Evolutionary conservation across 495 filamentous ascomycete species (phyloP).

Genomic region (Neurospora sp.): DNA sequence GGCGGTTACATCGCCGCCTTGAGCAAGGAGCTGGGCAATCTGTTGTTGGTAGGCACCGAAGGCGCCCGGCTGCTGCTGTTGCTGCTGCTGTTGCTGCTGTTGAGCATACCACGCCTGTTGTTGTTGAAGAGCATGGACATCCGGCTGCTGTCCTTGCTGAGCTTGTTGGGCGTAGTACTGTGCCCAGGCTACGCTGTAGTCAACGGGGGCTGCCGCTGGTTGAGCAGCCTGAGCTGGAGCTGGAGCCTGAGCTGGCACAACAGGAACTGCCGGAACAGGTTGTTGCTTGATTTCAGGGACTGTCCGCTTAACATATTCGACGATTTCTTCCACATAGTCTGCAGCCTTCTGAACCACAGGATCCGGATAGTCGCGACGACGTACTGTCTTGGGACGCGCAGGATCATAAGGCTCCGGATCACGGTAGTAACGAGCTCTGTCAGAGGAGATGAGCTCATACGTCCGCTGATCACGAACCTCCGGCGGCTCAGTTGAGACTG

Average conservation of each 20-base stretch:
- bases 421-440: constrained; percentile 24
- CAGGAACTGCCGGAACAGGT: constrained; percentile 6
- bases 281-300: constrained; percentile 13
- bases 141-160: constrained; percentile 11
- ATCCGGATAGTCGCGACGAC: constrained; percentile 24
- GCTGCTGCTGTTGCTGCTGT: not conserved
- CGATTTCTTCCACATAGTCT: constrained; percentile 20
- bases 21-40: not conserved
- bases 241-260: constrained; percentile 1
- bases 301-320: constrained; percentile 20
- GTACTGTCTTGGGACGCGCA: constrained; percentile 11
- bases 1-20: constrained; percentile 11
- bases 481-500: not conserved
- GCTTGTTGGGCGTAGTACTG: constrained; percentile 22
- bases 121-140: constrained; percentile 9
- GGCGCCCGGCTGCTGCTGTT: not conserved
- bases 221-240: constrained; percentile 1
- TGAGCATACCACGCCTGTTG: constrained; percentile 23
- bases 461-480: constrained; percentile 18
- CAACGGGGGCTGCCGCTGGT: constrained; percentile 8
- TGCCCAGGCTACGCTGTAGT: constrained; percentile 20
- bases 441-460: constrained; percentile 22
- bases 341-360: constrained; percentile 21
- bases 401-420: constrained; percentile 23
- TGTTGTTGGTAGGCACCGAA: constrained; percentile 5